These are phyloP conservation scores for Colletotrichum magnum DNA, from an alignment of 2,329 filamentous ascomycete species.

Conservation along the genomic window DNA sequence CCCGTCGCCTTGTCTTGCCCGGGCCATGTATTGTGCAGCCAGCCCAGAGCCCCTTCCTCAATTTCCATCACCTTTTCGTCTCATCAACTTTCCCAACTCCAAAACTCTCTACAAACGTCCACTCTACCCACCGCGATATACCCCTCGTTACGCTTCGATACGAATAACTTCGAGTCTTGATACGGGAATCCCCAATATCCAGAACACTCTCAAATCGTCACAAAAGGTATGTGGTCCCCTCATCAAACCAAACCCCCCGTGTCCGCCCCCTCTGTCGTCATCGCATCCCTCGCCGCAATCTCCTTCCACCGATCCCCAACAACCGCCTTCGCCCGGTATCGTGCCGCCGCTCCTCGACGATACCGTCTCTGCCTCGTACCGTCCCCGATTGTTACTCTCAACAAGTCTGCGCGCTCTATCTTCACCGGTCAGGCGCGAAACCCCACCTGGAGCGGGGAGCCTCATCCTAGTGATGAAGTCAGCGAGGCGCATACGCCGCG, in stretches of 20 bases:
- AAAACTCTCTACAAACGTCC: conserved; percentile 47
- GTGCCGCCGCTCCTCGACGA: conserved; percentile 26
- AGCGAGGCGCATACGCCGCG: conserved; percentile 41
- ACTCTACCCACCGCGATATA: conserved; percentile 42
- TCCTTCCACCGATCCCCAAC: conserved; percentile 37
- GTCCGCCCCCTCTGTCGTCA: conserved; percentile 56
- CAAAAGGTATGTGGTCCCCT: conserved; percentile 43
- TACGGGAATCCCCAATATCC: conserved; percentile 32
- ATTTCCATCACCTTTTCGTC: conserved; percentile 51
- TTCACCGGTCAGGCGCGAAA: conserved; percentile 39
- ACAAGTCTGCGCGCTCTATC: conserved; percentile 34
- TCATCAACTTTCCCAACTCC: conserved; percentile 50
- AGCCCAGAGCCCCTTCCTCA: conserved; percentile 49
- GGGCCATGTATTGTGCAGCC: conserved; percentile 43
- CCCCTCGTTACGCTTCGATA: conserved; percentile 38
- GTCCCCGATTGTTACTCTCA: conserved; percentile 33
- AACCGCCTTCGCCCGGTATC: conserved; percentile 22
- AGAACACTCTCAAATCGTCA: conserved; percentile 40
- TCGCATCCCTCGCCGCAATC: conserved; percentile 48
- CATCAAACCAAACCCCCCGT: conserved; percentile 42
- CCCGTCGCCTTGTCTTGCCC: conserved; percentile 40
- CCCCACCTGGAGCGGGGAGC: conserved; percentile 41
- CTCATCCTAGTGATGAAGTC: conserved; percentile 40
- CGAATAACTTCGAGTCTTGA: conserved; percentile 30
- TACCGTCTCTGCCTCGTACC: conserved; percentile 13